Percentiles rank a stretch among this genome's conserved stretches.
Evolutionary conservation across 2,329 filamentous ascomycete genomes (phyloP).

Genomic region (Chaetomiaceae sp.): DNA sequence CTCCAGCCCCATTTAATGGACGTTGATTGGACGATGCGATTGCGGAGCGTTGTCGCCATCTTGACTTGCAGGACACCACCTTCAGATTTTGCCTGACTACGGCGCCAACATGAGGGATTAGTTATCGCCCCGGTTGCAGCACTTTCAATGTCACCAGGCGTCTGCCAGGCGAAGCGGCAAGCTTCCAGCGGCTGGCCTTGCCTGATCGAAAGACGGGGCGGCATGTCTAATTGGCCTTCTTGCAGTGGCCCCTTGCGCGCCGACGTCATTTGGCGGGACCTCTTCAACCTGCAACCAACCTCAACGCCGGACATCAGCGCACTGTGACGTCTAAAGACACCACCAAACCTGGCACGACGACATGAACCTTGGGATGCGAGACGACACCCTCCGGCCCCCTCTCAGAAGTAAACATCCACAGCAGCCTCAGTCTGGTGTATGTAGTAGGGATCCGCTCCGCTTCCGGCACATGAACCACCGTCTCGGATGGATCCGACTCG

Average conservation of each 20-base stretch:
- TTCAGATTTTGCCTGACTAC: neutral
- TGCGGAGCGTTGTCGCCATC: conserved; percentile 9
- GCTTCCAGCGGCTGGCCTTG: neutral
- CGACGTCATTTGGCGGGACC: conserved; percentile 24
- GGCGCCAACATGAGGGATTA: neutral
- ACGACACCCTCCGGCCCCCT: neutral
- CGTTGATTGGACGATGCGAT: neutral
- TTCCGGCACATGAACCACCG: neutral
- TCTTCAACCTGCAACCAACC: conserved; percentile 1
- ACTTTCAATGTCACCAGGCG: neutral
- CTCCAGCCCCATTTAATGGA: neutral
- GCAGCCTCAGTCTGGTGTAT: too few relatives aligned
- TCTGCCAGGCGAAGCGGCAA: neutral
- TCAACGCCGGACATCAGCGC: conserved; percentile 1
- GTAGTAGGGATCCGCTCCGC: too few relatives aligned
- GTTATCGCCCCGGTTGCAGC: too few relatives aligned
- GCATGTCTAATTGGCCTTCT: neutral
- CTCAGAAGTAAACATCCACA: too few relatives aligned
- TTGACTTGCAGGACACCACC: neutral
- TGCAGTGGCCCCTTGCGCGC: neutral
- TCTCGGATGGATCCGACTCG: neutral
- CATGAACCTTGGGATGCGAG: neutral
- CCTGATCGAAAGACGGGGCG: neutral
- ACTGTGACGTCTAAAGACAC: conserved; percentile 17
- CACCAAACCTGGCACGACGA: conserved; percentile 14